Base-by-base conservation (phyloP, 1,284 basidiomycete species). In the Pholiota adiposa region DNA sequence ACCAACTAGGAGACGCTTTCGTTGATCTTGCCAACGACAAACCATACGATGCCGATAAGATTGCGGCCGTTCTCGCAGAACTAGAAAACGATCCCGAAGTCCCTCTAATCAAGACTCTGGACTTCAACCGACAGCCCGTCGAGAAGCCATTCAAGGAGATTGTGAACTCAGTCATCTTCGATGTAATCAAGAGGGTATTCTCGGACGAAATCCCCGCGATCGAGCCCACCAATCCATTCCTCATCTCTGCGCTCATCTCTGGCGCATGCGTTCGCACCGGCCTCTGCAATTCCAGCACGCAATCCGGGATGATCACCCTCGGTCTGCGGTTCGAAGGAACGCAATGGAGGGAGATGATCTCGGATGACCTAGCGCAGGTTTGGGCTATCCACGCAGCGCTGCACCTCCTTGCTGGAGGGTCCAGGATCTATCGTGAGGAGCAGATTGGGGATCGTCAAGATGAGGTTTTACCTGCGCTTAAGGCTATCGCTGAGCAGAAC, bases 361-460 rank as follows among this genome's bases (percentile, higher is more conserved):
- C 51, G 1, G 51, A 41, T n/a, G 34, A 40, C 7, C 18, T 36
- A 4, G 31, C 51, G 33, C 19, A 52, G 14, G 34, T 52, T 14
- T 40, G 36, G 34, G 51, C 51, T 12, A 52, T 52, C 33, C 51
- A 52, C 21, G 33, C 51, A n/a, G 31, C 19, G 2, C 36, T 52
- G 12, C 51, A 52, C 9, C 33, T 52, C 1, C 23, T 52, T 4
- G 33, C 34, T 23, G 51, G 51, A 23, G 51, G 51, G 36, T 34
- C 34, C 19, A 52, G 51, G n/a, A 41, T 52, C 51, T 52, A 52
- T 12, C 51, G 16, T 8, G 51, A 52, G 36, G 51, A 52, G 51
- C 51, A 52, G 38, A 52, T 52, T 52, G 36, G 51, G 33, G 21
- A 52, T n/a, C 51, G 51, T 25, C 51, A 52, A 25, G 12, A 52